Percentiles rank a stretch among this genome's conserved stretches.
Evolutionary conservation across 306 rosid species (phyloP).

Genomic region (Geum urbanum): DNA sequence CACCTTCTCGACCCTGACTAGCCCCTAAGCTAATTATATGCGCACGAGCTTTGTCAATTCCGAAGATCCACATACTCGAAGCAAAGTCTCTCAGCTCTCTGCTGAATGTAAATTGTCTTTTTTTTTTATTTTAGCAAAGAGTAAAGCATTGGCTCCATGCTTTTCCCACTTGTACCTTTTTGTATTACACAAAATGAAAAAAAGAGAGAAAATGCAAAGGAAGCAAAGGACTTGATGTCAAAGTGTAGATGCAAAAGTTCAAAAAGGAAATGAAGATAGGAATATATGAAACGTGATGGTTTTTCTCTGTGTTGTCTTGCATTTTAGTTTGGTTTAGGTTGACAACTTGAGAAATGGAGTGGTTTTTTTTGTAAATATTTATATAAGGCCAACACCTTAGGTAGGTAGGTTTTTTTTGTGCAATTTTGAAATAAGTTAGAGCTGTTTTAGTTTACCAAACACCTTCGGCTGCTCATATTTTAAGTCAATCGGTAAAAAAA

Average conservation of each 20-base stretch:
- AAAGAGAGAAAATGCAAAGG: slow-evolving; percentile 44
- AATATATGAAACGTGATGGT: background rate
- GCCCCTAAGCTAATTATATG: slow-evolving; percentile 40
- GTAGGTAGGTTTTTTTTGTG: too few species aligned
- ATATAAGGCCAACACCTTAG: too few species aligned
- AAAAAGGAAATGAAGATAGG: slow-evolving; percentile 24
- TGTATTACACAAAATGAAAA: slow-evolving; percentile 38
- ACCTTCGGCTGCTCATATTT: too few species aligned
- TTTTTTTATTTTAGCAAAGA: slow-evolving; percentile 21
- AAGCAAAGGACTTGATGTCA: slow-evolving; percentile 29
- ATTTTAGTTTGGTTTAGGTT: background rate
- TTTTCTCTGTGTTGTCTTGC: background rate
- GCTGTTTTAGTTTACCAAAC: too few species aligned
- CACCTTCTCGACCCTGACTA: slow-evolving; percentile 35
- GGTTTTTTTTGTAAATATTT: too few species aligned
- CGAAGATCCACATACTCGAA: background rate
- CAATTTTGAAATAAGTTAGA: too few species aligned
- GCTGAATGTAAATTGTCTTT: slow-evolving; percentile 20
- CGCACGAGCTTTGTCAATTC: slow-evolving; percentile 28
- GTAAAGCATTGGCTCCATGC: slow-evolving; percentile 30
- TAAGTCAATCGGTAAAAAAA: too few species aligned
- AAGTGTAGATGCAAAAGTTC: slow-evolving; percentile 31
- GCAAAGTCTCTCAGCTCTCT: slow-evolving; percentile 35
- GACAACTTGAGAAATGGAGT: too few species aligned
- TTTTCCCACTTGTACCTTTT: slow-evolving; percentile 56